phyloP scores from a whole-genome alignment of 345 rosid species.

The Eucalyptus shirleyi region DNA sequence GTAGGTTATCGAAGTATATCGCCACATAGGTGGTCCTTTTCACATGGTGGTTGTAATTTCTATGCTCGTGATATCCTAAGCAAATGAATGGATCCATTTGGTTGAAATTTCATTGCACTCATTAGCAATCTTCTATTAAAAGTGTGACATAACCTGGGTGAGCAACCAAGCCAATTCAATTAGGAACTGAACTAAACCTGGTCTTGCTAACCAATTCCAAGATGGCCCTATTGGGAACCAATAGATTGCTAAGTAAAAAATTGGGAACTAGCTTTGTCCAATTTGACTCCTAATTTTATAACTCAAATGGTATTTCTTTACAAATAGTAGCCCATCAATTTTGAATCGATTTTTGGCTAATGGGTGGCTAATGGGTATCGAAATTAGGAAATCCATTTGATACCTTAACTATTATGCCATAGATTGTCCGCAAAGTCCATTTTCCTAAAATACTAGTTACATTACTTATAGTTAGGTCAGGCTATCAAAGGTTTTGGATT shows the following conservation, averaged over 20 bases:
- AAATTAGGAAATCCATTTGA: background rate
- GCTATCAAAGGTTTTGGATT: background rate
- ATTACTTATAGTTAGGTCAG: background rate
- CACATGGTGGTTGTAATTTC: background rate
- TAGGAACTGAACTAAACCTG: rapidly evolving
- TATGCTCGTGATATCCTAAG: background rate
- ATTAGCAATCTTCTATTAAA: background rate
- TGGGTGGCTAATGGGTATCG: background rate
- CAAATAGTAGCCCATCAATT: background rate
- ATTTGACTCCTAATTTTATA: background rate
- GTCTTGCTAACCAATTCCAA: background rate
- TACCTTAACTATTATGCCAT: background rate
- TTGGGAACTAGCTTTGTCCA: background rate
- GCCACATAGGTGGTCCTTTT: background rate
- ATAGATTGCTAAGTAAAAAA: background rate
- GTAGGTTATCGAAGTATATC: background rate
- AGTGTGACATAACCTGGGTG: background rate
- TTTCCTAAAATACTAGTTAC: background rate
- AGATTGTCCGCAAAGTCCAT: background rate
- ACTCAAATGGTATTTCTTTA: background rate
- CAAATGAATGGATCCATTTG: background rate
- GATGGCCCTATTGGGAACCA: rapidly evolving
- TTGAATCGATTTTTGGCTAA: background rate
- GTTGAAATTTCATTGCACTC: background rate
- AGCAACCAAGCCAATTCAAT: background rate